Evolutionary conservation across 768 basidiomycete species (phyloP), one percentile per base, ranked within the genome.

Genomic region (Russula ochroleuca): DNA sequence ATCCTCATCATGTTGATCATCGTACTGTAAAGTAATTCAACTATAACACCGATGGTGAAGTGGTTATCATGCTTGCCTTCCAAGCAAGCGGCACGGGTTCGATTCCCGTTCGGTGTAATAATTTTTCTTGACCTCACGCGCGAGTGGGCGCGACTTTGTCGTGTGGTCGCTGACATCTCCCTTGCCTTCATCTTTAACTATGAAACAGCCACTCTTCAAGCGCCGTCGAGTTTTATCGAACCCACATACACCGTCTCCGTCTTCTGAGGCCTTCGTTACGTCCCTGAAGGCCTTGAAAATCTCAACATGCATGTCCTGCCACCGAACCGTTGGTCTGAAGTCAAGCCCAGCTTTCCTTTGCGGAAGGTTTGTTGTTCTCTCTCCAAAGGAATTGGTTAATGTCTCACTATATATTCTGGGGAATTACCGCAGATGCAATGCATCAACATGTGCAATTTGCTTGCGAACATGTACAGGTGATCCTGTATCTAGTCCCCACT

Each of bases 371-470:
- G 52, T 53, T n/a, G 15, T 50, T 4, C 35, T 50, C 19, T 13
- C 21, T 3, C 25, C 10, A 3, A 1, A 3, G 10, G 9, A 23
- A 23, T 62, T 1, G 7, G 5, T 23, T 28, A 6, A 23, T 31
- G 17, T 11, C 57, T 35, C 28, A 64, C 7, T 2, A 21, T 47
- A 21, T 21, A 21, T 31, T 5, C 38, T 57, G 15, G 52, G 8
- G 9, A 19, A 31, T 38, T 41, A 41, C 35, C 7, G 10, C 60
- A 81, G 80, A 35, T 81, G 80, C 64, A 68, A 72, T 3, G 69
- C 73, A 5, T 72, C 75, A 9, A 78, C 77, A 7, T 82, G 80
- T 63, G 65, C 75, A 0, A 73, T 82, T 31, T 82, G 81, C 63
- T 75, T 80, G 21, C 75, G 80, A 38, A 80, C 76, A 48, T 82